Percentiles rank a stretch among this genome's conserved stretches.
phyloP scores from a whole-genome alignment of 2,329 filamentous ascomycete genomes.

The Cucurbitaria berberidis region DNA sequence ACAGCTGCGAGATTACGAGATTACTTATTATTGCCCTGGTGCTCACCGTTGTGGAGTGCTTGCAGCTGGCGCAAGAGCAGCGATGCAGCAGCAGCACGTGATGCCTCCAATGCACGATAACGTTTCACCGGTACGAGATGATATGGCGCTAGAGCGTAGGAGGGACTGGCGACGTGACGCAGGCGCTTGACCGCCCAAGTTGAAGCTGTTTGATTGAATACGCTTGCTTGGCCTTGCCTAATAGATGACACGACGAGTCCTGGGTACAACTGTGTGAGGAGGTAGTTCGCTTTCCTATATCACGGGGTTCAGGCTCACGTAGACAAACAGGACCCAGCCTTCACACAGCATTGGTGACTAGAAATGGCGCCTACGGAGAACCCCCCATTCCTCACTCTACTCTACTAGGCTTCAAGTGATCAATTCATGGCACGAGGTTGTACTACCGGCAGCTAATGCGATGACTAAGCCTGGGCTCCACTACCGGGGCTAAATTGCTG shows the following conservation, averaged over 20 bases:
- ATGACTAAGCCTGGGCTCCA: slow-evolving; percentile 22
- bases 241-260: not conserved
- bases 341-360: not conserved
- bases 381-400: not conserved
- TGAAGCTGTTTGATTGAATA: not conserved
- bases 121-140: slow-evolving; percentile 7
- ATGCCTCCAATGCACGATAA: not conserved
- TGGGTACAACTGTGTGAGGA: not conserved
- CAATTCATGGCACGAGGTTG: not conserved
- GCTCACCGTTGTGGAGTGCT: not conserved
- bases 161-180: slow-evolving; percentile 3
- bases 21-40: not conserved
- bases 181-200: not conserved
- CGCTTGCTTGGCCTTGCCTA: not conserved
- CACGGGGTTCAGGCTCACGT: not conserved
- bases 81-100: slow-evolving; percentile 3
- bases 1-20: not conserved
- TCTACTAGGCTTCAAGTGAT: not conserved
- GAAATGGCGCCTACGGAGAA: not conserved
- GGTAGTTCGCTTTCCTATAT: not conserved
- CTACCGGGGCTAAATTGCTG: slow-evolving; percentile 3
- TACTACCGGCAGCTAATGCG: not conserved
- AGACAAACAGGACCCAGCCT: not conserved
- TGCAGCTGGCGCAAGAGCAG: not conserved
- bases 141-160: not conserved